phyloP scores from a whole-genome alignment of 1,284 basidiomycete species.

The Pisolithus thermaeus region DNA sequence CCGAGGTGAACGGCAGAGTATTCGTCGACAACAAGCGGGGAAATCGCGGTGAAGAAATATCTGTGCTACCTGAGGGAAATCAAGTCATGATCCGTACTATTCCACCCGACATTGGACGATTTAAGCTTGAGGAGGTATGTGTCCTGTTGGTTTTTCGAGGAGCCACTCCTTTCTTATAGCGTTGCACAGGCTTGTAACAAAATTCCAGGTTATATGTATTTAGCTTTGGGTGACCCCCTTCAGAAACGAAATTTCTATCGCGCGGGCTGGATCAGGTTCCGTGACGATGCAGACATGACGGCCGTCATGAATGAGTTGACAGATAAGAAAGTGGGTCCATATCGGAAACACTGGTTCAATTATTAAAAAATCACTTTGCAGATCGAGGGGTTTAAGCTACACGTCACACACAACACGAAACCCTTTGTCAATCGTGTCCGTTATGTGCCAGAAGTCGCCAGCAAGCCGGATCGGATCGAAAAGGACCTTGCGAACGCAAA shows the following conservation, averaged over 20 bases:
- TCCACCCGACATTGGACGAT: conserved; percentile 81
- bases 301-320: conserved; percentile 66
- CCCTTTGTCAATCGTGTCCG: conserved; percentile 76
- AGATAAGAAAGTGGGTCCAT: conserved; percentile 69
- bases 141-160: neutral
- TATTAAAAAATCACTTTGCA: conserved; percentile 27
- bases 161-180: conserved; percentile 5
- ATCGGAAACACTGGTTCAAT: neutral
- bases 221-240: conserved; percentile 85
- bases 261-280: conserved; percentile 86
- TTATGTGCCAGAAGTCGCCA: conserved; percentile 75
- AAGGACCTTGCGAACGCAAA: conserved; percentile 76
- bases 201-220: conserved; percentile 68
- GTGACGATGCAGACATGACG: conserved; percentile 76
- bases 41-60: conserved; percentile 67
- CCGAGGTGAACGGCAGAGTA: conserved; percentile 54
- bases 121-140: conserved; percentile 81
- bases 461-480: conserved; percentile 68
- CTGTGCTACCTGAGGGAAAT: conserved; percentile 73
- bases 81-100: conserved; percentile 94
- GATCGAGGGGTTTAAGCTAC: conserved; percentile 91
- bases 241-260: conserved; percentile 89
- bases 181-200: conserved; percentile 53
- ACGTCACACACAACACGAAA: conserved; percentile 77
- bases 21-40: conserved; percentile 39